These are phyloP conservation scores for Cercospora sp. DNA, from an alignment of 2,329 filamentous ascomycete species.

Conservation along the genomic window DNA sequence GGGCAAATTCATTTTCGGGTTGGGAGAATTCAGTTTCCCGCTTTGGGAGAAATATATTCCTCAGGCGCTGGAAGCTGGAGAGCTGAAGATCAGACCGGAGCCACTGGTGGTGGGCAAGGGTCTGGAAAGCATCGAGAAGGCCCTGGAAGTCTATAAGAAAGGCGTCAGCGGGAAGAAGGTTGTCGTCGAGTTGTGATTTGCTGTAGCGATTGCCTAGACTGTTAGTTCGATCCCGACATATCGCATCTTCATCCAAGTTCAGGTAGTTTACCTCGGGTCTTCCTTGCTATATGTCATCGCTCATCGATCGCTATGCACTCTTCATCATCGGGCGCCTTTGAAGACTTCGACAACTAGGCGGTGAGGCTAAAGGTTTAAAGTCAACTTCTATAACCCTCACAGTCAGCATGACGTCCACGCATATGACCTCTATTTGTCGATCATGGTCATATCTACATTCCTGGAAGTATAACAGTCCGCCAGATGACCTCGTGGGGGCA, in stretches of 20 bases:
- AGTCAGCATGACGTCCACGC: background rate
- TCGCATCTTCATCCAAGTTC: background rate
- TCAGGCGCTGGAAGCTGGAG: background rate
- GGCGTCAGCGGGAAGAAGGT: conserved; percentile 18
- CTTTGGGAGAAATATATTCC: conserved; percentile 21
- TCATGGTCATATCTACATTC: background rate
- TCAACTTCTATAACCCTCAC: background rate
- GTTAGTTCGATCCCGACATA: background rate
- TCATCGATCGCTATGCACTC: background rate
- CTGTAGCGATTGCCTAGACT: background rate
- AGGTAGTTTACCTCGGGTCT: background rate
- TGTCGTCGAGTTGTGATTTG: conserved; percentile 10
- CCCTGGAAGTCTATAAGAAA: conserved; percentile 1
- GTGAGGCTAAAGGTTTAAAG: background rate
- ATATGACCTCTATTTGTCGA: background rate
- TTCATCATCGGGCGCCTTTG: background rate
- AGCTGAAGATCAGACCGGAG: conserved; percentile 10
- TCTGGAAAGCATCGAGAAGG: conserved; percentile 7
- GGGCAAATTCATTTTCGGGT: conserved; percentile 2
- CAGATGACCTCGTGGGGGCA: background rate
- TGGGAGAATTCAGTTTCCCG: conserved; percentile 13
- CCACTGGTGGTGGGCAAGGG: conserved; percentile 4
- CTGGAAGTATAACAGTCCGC: background rate
- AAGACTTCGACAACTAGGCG: background rate
- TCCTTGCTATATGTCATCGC: background rate